Conservation (phyloP, 2,329 filamentous ascomycete species). For the Microascus cirrosus region DNA sequence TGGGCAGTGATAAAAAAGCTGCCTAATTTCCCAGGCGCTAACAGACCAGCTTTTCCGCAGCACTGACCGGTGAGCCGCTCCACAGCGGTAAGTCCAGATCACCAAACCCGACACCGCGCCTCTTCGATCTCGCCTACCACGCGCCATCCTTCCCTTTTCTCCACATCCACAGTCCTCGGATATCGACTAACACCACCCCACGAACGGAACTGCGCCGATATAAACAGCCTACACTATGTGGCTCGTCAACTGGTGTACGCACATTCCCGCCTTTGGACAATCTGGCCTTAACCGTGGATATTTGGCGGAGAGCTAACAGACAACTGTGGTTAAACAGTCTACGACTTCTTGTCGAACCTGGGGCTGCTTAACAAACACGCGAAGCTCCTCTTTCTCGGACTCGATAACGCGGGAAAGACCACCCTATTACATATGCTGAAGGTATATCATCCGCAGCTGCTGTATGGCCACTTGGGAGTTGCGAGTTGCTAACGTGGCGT, state of each 20-base stretch:
- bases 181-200: background rate
- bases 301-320: background rate
- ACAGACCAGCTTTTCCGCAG: background rate
- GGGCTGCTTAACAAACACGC: conserved; percentile 92
- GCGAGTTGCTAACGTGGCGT: background rate
- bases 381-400: conserved; percentile 85
- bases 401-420: conserved; percentile 92
- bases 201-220: background rate
- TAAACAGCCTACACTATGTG: conserved; percentile 54
- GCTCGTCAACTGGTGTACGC: conserved; percentile 92
- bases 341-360: conserved; percentile 77
- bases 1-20: too few relatives aligned
- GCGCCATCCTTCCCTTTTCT: conserved; percentile 1
- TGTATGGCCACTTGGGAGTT: background rate
- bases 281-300: background rate
- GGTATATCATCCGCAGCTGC: conserved; percentile 40
- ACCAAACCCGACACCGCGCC: conserved; percentile 1
- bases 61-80: background rate
- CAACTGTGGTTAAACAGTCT: conserved; percentile 41
- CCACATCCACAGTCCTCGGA: background rate
- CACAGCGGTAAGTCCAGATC: conserved; percentile 3
- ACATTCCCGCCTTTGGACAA: conserved; percentile 4
- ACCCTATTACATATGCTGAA: conserved; percentile 93
- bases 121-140: conserved; percentile 3
- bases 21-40: background rate